Conservation (phyloP, 2,329 filamentous ascomycete species). For the Xylaria sp. region DNA sequence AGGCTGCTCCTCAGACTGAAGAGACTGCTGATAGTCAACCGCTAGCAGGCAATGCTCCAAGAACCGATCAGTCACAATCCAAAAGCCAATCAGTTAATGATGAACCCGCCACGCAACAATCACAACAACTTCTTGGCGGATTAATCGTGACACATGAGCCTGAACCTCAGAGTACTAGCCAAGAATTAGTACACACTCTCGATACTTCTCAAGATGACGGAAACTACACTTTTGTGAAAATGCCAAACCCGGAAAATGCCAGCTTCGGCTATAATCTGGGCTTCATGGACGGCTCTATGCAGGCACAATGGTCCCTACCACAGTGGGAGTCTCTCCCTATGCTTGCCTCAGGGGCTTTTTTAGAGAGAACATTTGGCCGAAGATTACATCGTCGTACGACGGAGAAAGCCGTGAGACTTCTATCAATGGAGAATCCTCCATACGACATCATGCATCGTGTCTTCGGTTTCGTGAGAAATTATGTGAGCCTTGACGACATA, state of each 20-base stretch:
- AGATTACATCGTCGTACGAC: slow-evolving; percentile 73
- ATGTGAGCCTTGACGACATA: slow-evolving; percentile 63
- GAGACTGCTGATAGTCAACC: slow-evolving; percentile 33
- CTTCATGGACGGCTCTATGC: slow-evolving; percentile 41
- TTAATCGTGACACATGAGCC: slow-evolving; percentile 36
- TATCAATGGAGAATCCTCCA: slow-evolving; percentile 61
- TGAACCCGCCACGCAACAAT: slow-evolving; percentile 15
- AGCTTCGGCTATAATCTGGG: slow-evolving; percentile 56
- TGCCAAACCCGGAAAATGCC: slow-evolving; percentile 63
- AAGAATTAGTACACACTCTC: slow-evolving; percentile 5
- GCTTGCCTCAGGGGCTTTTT: slow-evolving; percentile 54
- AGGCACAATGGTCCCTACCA: slow-evolving; percentile 47
- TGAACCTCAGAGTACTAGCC: slow-evolving; percentile 14
- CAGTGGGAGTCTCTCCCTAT: slow-evolving; percentile 51
- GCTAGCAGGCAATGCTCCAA: neutral
- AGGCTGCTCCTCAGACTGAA: slow-evolving; percentile 50
- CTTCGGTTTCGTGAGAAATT: slow-evolving; percentile 76
- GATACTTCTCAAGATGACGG: slow-evolving; percentile 25
- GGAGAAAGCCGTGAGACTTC: slow-evolving; percentile 70
- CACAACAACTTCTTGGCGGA: slow-evolving; percentile 33
- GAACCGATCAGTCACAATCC: neutral
- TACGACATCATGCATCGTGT: slow-evolving; percentile 62
- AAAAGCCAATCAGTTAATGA: neutral
- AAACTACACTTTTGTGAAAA: slow-evolving; percentile 61
- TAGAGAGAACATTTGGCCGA: slow-evolving; percentile 74